phyloP scores from a whole-genome alignment of 1,284 basidiomycete genomes.

The Agaricales sp. region DNA sequence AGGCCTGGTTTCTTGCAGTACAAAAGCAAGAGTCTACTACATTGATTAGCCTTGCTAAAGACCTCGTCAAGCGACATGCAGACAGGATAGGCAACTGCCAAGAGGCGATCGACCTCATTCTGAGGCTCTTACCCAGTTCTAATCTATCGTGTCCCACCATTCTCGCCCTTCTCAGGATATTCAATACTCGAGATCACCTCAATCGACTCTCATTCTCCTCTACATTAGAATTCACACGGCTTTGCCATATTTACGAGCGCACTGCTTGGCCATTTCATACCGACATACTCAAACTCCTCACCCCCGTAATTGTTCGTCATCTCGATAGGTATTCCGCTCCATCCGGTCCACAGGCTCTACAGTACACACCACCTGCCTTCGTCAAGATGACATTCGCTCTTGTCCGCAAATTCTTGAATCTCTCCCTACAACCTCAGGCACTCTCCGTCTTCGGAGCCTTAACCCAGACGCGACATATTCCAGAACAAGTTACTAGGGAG shows the following conservation, averaged over 20 bases:
- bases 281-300: neutral
- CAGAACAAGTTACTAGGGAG: slow-evolving; percentile 6
- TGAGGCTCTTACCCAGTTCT: neutral
- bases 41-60: neutral
- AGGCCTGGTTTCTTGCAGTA: neutral
- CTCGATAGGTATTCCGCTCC: neutral
- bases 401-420: slow-evolving; percentile 22
- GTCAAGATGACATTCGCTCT: slow-evolving; percentile 15
- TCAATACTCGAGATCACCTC: neutral
- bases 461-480: slow-evolving; percentile 27
- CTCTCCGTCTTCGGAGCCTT: slow-evolving; percentile 35
- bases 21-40: neutral
- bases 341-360: neutral
- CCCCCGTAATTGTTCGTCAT: slow-evolving; percentile 1
- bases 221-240: neutral
- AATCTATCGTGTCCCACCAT: neutral
- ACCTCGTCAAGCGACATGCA: neutral
- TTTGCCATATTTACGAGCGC: neutral
- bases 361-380: neutral
- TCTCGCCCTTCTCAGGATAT: neutral
- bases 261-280: neutral
- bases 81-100: neutral
- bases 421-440: slow-evolving; percentile 21
- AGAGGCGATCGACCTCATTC: neutral
- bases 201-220: neutral